A percentile compares a stretch with the other conserved stretches of the same genome.
Conservation (phyloP, 192 early-diverging fungal genomes). For the Backusella psychrophila region DNA sequence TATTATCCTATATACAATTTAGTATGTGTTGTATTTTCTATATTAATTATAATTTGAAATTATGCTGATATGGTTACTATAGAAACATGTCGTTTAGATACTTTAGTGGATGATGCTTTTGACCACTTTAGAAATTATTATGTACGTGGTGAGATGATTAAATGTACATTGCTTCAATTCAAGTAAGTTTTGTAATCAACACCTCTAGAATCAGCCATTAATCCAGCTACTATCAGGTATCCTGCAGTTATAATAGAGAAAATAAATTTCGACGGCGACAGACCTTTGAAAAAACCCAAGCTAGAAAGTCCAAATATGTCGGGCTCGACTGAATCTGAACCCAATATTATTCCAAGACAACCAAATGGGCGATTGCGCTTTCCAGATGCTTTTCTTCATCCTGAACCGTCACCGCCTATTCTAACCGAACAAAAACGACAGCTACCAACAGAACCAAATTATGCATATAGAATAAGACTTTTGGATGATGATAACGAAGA, state of each 20-base stretch:
- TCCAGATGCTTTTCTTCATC: conserved; percentile 17
- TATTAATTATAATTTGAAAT: neutral
- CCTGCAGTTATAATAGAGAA: conserved; percentile 23
- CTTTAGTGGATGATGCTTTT: conserved; percentile 57
- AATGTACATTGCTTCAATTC: conserved; percentile 35
- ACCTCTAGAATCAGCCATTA: neutral
- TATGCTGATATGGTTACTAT: neutral
- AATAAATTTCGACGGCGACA: neutral
- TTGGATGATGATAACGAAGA: neutral
- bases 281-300: neutral
- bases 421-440: neutral
- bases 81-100: conserved; percentile 56
- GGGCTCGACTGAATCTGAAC: neutral
- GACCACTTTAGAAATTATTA: conserved; percentile 35
- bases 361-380: conserved; percentile 16
- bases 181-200: conserved; percentile 11
- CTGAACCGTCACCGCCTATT: neutral
- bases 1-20: conserved; percentile 70
- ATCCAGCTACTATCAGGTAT: conserved; percentile 10
- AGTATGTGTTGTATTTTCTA: conserved; percentile 46
- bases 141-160: conserved; percentile 53
- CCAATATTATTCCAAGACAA: conserved; percentile 11
- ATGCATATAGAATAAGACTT: neutral
- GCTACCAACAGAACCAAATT: neutral
- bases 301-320: neutral